Base-by-base conservation (phyloP, 2,329 filamentous ascomycete species). In the Hypoxylon sp. region DNA sequence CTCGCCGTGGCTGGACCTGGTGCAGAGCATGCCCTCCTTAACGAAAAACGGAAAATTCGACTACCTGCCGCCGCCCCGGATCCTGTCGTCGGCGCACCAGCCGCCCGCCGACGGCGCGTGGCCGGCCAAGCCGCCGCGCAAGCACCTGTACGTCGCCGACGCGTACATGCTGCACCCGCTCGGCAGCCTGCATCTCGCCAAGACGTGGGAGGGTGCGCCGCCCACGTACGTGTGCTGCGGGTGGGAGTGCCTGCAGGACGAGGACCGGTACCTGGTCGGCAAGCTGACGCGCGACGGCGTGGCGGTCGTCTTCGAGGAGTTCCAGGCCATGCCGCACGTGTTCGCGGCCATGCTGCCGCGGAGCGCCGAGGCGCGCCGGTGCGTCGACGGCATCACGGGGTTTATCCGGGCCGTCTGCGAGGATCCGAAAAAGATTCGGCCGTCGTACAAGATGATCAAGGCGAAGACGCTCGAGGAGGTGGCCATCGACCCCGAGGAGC, bases 241-340 rank as follows among this genome's bases (percentile, higher is more conserved):
- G 0, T 86, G 91, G 80, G 92, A 95, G 77, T 83, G 90, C 69
- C 80, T 94, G 8, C 80, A 85, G 1, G 90, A 92, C 74, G 91
- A 93, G 75, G 83, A 82, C 62, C 83, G 82, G 66, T 86, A 86
- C 54, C 73, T 92, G 1, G 90, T 88, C 0, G 76, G 79, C 41
- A 81, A 83, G 39, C 80, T 91, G 10, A 80, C 80, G 15, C 67
- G 71, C 6, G 85, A 90, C 47, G 87, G 85, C 4, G 89, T 89
- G 0, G 72, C 71, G 0, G 85, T 94, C 0, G 81, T 86, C 3
- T 90, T 88, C 71, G 87, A 91, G 73, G 86, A 92, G 77, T 95
- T 88, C 73, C 89, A 93, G 74, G 89, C 87, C 2, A 94, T 94
- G 91, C 91, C 92, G 56, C 91, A 94, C 77, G 87, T 86, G 69